Evolutionary conservation across 1,139 yeast species (phyloP), one percentile per base, ranked within the genome.

Genomic region (Eremothecium gossypii): DNA sequence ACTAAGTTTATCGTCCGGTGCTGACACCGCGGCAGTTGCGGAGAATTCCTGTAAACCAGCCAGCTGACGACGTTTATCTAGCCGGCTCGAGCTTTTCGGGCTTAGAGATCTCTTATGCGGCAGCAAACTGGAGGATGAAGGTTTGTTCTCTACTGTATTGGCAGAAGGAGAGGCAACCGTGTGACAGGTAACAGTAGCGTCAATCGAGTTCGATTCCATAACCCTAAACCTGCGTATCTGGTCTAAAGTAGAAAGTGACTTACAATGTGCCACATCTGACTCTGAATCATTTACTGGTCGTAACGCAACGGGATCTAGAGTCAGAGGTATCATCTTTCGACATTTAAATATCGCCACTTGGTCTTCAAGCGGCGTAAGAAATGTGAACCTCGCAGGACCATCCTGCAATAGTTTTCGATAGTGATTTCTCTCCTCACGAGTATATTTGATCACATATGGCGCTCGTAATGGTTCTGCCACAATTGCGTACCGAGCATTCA

Each of bases 401-500:
- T 39, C 31, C 17, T 36, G 34, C 23, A 45, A 40, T 33, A 43
- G 34, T 10, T 44, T 41, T 20, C 47, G 48, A 57, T 57, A 53
- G 7, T 14, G n/a, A 9, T 38, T 40, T 36, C 50, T 50, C 39
- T 60, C 64, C 7, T 42, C 40, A 13, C 34, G 36, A 1, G 56
- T 41, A 7, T 50, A 38, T 45, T 45, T 48, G 10, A 57, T 48
- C 2, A 60, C 45, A 41, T 53, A 57, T 2, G 64, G 58, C 4
- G 46, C 45, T 36, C 48, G 47, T 12, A 58, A 39, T 4, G 64
- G 64, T 37, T 60, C 61, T 5, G 60, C 58, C 9, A 60, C 45
- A 6, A 60, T 53, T 3, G 57, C 60, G 41, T 38, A 55, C 17
- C 36, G 49, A n/a, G 50, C 44, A 4, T 41, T 37, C 7, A 40